These are phyloP conservation scores for Rhodotorula toruloides DNA, from an alignment of 768 basidiomycete genomes.

Conservation along the genomic window DNA sequence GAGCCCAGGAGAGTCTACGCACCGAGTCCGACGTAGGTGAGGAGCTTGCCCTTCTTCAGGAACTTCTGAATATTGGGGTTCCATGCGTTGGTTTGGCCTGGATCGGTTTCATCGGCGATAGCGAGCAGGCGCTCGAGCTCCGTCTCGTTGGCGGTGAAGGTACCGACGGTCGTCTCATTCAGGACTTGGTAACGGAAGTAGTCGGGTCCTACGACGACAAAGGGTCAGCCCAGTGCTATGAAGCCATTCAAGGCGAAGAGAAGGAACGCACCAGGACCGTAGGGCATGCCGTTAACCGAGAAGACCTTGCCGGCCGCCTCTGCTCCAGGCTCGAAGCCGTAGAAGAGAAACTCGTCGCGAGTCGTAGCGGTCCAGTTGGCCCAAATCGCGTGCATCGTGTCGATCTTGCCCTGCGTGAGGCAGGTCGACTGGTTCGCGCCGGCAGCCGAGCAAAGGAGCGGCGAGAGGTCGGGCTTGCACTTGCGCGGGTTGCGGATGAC, in stretches of 20 bases:
- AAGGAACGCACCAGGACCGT: slow-evolving; percentile 15
- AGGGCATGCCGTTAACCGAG: slow-evolving; percentile 25
- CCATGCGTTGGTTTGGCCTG: slow-evolving; percentile 24
- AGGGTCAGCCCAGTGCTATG: too few species aligned
- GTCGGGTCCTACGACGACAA: neutral
- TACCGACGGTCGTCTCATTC: neutral
- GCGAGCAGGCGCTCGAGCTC: slow-evolving; percentile 18
- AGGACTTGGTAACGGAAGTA: slow-evolving; percentile 15
- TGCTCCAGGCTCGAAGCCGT: slow-evolving; percentile 10
- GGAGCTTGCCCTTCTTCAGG: slow-evolving; percentile 29
- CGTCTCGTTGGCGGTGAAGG: neutral
- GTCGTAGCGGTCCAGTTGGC: too few species aligned
- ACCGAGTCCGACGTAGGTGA: slow-evolving; percentile 30
- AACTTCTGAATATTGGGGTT: slow-evolving; percentile 25
- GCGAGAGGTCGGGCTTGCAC: slow-evolving; percentile 42
- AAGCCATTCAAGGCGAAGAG: neutral
- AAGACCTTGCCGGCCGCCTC: slow-evolving; percentile 8
- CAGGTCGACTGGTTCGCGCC: slow-evolving; percentile 12
- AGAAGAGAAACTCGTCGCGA: slow-evolving; percentile 33
- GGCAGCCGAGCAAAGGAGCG: slow-evolving; percentile 3
- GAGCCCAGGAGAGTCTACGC: neutral
- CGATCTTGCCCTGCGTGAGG: slow-evolving; percentile 10
- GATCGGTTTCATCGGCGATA: slow-evolving; percentile 34
- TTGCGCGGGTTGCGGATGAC: slow-evolving; percentile 46
- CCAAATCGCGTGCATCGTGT: too few species aligned